A percentile compares a stretch with the other conserved stretches of the same genome.
Conservation (phyloP, 2,329 filamentous ascomycete species). For the Sporothrix schenckii region DNA sequence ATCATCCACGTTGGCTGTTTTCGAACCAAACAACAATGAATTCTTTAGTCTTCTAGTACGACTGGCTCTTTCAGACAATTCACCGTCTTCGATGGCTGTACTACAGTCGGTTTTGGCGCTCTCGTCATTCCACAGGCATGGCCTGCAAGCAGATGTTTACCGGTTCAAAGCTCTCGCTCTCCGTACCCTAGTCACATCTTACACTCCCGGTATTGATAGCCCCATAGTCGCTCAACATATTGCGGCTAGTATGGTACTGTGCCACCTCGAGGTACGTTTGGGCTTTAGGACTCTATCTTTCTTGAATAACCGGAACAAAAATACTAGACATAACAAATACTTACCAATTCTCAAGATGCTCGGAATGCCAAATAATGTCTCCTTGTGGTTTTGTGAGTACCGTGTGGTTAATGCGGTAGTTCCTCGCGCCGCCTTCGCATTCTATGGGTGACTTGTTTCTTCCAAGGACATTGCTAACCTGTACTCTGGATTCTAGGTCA, state of each 20-base stretch:
- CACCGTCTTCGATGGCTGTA: background rate
- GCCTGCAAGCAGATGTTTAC: background rate
- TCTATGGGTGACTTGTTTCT: too few species aligned
- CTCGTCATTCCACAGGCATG: background rate
- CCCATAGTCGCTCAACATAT: conserved; percentile 8
- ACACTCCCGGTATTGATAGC: background rate
- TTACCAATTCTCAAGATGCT: background rate
- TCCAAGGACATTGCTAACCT: too few species aligned
- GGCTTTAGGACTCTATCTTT: too few species aligned
- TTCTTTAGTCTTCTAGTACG: background rate
- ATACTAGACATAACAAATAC: too few species aligned
- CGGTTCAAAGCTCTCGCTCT: background rate
- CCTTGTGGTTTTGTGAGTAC: background rate
- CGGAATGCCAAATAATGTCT: background rate
- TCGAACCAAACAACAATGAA: background rate
- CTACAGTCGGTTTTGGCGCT: background rate
- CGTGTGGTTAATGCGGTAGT: too few species aligned
- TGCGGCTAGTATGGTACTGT: background rate
- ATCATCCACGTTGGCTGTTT: background rate
- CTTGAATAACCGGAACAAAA: too few species aligned
- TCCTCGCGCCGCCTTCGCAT: too few species aligned
- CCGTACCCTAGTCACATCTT: background rate
- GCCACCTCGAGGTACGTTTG: background rate
- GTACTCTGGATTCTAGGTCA: background rate
- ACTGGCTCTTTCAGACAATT: background rate